Base-by-base conservation (phyloP, 176 grass and related monocot species). In the Otatea glauca region DNA sequence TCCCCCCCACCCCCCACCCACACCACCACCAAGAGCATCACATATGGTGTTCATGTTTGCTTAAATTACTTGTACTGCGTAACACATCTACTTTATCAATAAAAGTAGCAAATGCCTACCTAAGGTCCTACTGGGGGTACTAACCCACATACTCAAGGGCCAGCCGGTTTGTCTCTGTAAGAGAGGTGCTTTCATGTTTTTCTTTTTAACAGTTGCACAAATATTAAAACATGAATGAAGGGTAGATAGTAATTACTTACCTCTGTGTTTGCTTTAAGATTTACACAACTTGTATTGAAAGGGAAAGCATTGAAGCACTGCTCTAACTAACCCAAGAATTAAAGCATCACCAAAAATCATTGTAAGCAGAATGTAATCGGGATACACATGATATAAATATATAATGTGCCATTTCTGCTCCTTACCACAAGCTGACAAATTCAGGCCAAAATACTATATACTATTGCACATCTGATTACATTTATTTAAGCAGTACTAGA, bases 81-180 rank as follows among this genome's bases (percentile, higher is more conserved):
- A 63, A 37, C 4, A 48, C 18, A 43, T 59, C 5, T 66, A 54
- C 59, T 54, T 41, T 5, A 84, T 43, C 29, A 29, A 43, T 39
- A 14, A 17, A 51, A 38, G 23, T n/a, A 38, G 61, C 24, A 48
- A 23, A 32, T 20, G 48, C 6, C 35, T 27, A 81, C 7, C 14
- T 43, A 32, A 16, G 13, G 20, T 67, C 37, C 59, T 63, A 56
- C 1, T 7, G 24, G 20, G 56, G 21, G 21, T 59, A 58, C 56
- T 47, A 47, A 1, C 41, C 7, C 34, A 60, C 24, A 17, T 60
- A 12, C 51, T 70, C 11, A 21, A 63, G 72, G n/a, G 6, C 16
- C 59, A 79, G 54, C 66, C 55, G 39, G 50, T 81, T 82, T 34
- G 37, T 66, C 35, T 42, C 25, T 75, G 10, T 61, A 61, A n/a